These are phyloP conservation scores for Sindora glabra DNA, from an alignment of 306 rosid genomes.

Conservation along the genomic window DNA sequence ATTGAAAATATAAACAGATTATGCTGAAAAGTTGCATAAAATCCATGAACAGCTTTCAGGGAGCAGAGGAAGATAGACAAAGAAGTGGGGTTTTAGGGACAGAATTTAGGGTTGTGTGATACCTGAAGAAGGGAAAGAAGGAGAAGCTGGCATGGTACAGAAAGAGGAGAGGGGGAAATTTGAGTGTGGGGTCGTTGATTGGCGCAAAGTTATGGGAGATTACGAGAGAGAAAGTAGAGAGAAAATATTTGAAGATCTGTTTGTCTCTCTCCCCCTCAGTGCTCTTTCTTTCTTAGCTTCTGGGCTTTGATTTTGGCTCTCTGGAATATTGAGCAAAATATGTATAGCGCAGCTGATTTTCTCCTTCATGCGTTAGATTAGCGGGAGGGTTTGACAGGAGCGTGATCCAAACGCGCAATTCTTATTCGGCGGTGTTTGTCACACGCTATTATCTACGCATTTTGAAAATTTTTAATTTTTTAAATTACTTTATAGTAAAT, in stretches of 20 bases:
- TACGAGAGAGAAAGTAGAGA: constrained; percentile 4
- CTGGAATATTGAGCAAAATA: background rate
- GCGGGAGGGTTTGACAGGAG: background rate
- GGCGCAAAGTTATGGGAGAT: constrained; percentile 44
- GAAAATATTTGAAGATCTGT: constrained; percentile 2
- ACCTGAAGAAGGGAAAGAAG: constrained; percentile 60
- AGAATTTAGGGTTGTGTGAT: constrained; percentile 17
- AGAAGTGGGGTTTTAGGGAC: constrained; percentile 16
- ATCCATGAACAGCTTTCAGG: background rate
- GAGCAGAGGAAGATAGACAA: constrained; percentile 4
- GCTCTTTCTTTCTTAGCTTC: background rate
- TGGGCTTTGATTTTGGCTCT: constrained; percentile 1
- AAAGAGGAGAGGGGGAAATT: constrained; percentile 11
- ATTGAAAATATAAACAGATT: background rate
- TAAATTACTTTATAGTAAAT: too few relatives aligned
- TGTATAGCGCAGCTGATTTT: background rate
- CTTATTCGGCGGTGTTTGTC: background rate
- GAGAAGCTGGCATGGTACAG: constrained; percentile 67
- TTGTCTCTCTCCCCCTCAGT: background rate
- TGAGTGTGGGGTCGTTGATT: constrained; percentile 75
- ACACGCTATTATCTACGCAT: background rate
- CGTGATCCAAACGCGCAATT: background rate
- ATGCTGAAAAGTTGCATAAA: background rate
- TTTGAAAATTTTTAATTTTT: too few relatives aligned
- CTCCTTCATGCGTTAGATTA: too few relatives aligned